These are phyloP conservation scores for Omphalea diandra DNA, from an alignment of 441 rosid species.

Conservation along the genomic window DNA sequence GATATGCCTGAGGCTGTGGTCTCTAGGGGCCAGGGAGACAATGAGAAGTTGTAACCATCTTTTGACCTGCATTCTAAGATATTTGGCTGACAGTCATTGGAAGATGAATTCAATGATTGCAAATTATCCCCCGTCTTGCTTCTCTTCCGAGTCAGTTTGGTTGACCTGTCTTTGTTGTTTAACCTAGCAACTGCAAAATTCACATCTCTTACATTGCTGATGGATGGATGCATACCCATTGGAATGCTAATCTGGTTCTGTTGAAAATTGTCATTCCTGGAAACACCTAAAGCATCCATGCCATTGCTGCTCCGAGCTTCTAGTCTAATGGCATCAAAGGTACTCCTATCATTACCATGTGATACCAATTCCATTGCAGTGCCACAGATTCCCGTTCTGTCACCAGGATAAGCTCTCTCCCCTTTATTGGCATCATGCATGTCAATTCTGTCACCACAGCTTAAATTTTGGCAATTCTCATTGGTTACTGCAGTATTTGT, in stretches of 20 bases:
- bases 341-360: constrained; percentile 5
- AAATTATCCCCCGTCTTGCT: background rate
- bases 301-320: constrained; percentile 8
- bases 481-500: background rate
- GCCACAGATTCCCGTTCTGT: constrained; percentile 1
- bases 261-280: constrained; percentile 10
- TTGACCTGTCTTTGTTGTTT: constrained; percentile 1
- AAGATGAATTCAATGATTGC: background rate
- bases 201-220: background rate
- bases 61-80: constrained; percentile 9
- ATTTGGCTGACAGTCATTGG: constrained; percentile 5
- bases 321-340: constrained; percentile 5
- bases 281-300: background rate
- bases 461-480: constrained; percentile 9
- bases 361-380: constrained; percentile 3
- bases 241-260: constrained; percentile 9
- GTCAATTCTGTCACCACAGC: constrained; percentile 4
- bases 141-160: background rate
- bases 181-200: constrained; percentile 13
- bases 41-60: constrained; percentile 1
- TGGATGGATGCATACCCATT: constrained; percentile 7
- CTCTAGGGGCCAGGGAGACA: constrained; percentile 18
- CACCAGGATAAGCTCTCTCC: constrained; percentile 11
- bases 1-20: constrained; percentile 1
- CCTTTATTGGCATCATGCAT: constrained; percentile 5